Evolutionary conservation across 441 rosid genomes (phyloP).

Genomic region (Populus hybrid): DNA sequence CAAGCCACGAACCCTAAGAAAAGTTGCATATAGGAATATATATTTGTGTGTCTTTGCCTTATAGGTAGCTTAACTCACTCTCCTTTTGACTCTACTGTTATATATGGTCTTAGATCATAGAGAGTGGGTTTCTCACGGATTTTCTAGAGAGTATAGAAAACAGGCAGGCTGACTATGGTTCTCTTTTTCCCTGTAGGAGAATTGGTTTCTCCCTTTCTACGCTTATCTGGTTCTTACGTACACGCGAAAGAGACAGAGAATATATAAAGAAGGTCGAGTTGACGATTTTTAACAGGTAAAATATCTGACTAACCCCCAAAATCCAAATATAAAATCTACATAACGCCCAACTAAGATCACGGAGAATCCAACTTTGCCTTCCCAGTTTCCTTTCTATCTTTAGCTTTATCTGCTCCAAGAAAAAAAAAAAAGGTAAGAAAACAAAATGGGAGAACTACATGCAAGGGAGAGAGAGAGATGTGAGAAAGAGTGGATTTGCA

Average conservation of each 20-base stretch:
- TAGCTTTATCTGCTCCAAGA: constrained; percentile 6
- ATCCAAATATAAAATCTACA: constrained; percentile 14
- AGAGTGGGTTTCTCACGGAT: background rate
- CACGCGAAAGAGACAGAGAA: constrained; percentile 8
- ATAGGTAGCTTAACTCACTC: background rate
- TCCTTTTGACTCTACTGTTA: background rate
- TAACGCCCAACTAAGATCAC: constrained; percentile 30
- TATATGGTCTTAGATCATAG: background rate
- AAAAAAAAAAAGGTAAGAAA: too few relatives aligned
- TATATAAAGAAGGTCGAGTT: background rate
- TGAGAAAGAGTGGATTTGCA: constrained; percentile 7
- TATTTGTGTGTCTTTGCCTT: background rate
- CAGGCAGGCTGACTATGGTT: background rate
- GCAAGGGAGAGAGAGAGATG: background rate
- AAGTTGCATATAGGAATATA: background rate
- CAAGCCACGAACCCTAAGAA: constrained; percentile 17
- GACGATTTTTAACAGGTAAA: too few relatives aligned
- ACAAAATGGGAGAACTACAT: background rate
- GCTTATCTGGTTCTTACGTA: background rate
- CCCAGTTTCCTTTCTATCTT: constrained; percentile 13
- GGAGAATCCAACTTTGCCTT: constrained; percentile 28
- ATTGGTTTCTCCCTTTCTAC: background rate
- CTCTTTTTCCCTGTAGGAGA: background rate
- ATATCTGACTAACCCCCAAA: background rate
- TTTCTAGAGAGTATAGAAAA: background rate